These are phyloP conservation scores for Toxicodendron radicans DNA, from an alignment of 345 rosid genomes.

Conservation along the genomic window DNA sequence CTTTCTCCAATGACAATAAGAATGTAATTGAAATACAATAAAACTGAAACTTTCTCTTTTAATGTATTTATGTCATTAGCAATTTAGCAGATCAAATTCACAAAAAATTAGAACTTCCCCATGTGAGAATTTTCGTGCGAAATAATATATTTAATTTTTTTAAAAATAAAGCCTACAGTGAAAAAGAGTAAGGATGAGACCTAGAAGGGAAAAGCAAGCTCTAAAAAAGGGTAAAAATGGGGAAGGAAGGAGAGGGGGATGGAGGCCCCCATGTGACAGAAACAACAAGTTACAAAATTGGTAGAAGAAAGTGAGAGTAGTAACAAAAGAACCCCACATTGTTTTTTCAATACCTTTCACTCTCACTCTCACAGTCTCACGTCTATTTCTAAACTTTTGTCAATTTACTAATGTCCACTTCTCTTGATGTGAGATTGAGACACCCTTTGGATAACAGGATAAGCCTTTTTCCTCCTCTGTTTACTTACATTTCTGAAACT, in stretches of 20 bases:
- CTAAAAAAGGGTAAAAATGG: constrained; percentile 27
- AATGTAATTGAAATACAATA: too few species aligned
- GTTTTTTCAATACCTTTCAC: constrained; percentile 4
- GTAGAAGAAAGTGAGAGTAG: not conserved
- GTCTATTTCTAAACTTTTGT: constrained; percentile 17
- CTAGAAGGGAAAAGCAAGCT: constrained; percentile 25
- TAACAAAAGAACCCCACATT: not conserved
- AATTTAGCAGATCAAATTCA: too few species aligned
- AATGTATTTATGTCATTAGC: too few species aligned
- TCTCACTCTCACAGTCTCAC: constrained; percentile 8
- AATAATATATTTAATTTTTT: too few species aligned
- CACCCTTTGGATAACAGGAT: constrained; percentile 26
- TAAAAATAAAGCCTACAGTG: too few species aligned
- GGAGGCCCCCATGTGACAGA: constrained; percentile 33
- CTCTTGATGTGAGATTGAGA: constrained; percentile 21
- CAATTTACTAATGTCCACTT: constrained; percentile 22
- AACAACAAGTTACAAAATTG: constrained; percentile 6
- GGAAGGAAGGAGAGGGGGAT: constrained; percentile 14
- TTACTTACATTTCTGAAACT: not conserved
- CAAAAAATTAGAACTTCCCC: too few species aligned
- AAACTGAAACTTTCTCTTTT: too few species aligned
- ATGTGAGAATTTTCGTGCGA: too few species aligned
- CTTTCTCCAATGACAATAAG: too few species aligned
- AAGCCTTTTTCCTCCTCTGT: constrained; percentile 24
- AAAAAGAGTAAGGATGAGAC: constrained; percentile 23